A percentile compares a stretch with the other conserved stretches of the same genome.
Conservation (phyloP, 805 yeast genomes). For the Tetrapisispora iriomotensis region DNA sequence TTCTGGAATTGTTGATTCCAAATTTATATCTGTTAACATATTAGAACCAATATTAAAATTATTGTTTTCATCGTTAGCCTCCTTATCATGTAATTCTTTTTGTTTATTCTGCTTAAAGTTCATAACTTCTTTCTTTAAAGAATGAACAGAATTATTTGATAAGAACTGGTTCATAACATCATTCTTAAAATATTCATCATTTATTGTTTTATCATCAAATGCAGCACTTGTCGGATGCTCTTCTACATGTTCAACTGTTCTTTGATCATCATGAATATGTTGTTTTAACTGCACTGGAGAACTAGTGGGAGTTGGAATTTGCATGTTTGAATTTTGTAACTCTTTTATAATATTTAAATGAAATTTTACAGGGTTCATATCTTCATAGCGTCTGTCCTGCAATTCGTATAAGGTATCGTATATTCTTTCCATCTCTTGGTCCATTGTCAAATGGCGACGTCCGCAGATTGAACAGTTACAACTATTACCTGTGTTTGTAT, state of each 20-base stretch:
- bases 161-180: conserved; percentile 12
- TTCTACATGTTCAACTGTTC: background rate
- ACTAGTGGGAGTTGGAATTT: background rate
- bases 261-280: background rate
- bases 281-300: background rate
- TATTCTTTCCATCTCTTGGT: conserved; percentile 63
- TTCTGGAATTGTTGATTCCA: conserved; percentile 6
- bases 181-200: conserved; percentile 17
- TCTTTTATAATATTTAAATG: conserved; percentile 28
- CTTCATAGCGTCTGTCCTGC: conserved; percentile 30
- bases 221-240: background rate
- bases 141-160: conserved; percentile 13
- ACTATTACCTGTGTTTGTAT: conserved; percentile 5
- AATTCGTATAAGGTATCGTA: conserved; percentile 59
- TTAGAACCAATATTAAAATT: background rate
- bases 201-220: background rate
- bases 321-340: conserved; percentile 19
- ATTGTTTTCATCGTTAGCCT: background rate
- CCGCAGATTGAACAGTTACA: conserved; percentile 79
- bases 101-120: conserved; percentile 25
- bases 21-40: background rate
- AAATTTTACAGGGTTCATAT: conserved; percentile 25
- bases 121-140: conserved; percentile 26
- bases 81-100: conserved; percentile 2
- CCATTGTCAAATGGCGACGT: conserved; percentile 58